phyloP scores from a whole-genome alignment of 1,284 basidiomycete genomes.

The Ustilago nuda region DNA sequence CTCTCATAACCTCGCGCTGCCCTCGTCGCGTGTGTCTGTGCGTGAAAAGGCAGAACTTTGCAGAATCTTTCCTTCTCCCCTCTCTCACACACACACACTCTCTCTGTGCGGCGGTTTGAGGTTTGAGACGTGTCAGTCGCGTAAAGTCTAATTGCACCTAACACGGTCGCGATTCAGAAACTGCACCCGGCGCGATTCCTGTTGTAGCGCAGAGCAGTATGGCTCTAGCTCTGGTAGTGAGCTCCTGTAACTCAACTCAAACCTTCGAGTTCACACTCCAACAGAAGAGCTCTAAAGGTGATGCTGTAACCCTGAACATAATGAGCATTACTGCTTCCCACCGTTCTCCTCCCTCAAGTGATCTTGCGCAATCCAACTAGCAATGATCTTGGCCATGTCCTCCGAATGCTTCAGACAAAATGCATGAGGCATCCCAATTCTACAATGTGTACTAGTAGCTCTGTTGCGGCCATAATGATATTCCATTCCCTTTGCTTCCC shows the following conservation, averaged over 20 bases:
- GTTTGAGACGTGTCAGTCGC: constrained; percentile 9
- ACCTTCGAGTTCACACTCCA: too few species aligned
- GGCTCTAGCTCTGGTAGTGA: too few species aligned
- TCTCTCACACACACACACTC: too few species aligned
- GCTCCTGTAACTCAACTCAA: too few species aligned
- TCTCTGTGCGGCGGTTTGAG: not conserved
- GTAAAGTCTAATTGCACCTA: constrained; percentile 5
- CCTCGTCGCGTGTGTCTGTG: too few species aligned
- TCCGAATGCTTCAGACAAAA: constrained; percentile 51
- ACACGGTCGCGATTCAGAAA: not conserved
- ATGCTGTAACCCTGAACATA: too few species aligned
- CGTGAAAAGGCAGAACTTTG: too few species aligned
- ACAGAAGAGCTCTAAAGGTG: too few species aligned
- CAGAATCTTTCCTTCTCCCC: not conserved
- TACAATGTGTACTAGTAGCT: constrained; percentile 49
- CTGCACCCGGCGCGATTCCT: not conserved
- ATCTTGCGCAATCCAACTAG: constrained; percentile 37
- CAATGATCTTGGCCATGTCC: constrained; percentile 36
- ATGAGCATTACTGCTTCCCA: not conserved
- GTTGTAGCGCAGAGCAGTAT: too few species aligned
- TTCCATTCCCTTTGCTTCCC: not conserved
- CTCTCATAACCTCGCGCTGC: too few species aligned
- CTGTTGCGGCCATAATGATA: constrained; percentile 18
- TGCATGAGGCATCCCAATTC: constrained; percentile 55
- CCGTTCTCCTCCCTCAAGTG: constrained; percentile 21